A percentile compares a stretch with the other conserved stretches of the same genome.
phyloP scores from a whole-genome alignment of 2,329 filamentous ascomycete genomes.

The Fusarium transvaalense region DNA sequence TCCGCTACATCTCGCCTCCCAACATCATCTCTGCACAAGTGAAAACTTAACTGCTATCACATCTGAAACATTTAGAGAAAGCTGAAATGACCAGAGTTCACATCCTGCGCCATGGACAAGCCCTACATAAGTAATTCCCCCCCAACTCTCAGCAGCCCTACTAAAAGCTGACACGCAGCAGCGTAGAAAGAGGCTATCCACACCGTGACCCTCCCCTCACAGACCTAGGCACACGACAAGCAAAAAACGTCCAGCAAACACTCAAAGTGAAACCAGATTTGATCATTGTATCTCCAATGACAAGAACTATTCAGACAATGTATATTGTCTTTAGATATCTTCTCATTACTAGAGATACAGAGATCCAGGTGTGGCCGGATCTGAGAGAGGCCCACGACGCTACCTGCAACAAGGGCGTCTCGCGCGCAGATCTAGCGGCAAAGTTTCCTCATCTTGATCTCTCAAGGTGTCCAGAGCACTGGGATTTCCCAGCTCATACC shows the following conservation, averaged over 20 bases:
- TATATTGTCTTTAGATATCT: constrained; percentile 35
- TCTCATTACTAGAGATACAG: not conserved
- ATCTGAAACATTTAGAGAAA: not conserved
- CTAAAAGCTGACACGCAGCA: constrained; percentile 9
- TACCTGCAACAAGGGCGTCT: constrained; percentile 43
- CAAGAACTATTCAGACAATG: constrained; percentile 41
- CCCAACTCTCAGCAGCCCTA: fast-evolving
- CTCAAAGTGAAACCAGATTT: constrained; percentile 14
- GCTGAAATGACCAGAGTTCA: constrained; percentile 24
- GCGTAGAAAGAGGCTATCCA: constrained; percentile 37
- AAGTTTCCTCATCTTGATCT: constrained; percentile 42
- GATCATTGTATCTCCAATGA: constrained; percentile 34
- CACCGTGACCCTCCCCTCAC: constrained; percentile 36
- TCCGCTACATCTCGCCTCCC: not conserved
- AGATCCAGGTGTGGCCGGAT: constrained; percentile 44
- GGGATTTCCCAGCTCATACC: constrained; percentile 39
- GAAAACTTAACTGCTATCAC: not conserved
- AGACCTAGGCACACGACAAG: constrained; percentile 26
- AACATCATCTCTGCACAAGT: not conserved
- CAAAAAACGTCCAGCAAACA: constrained; percentile 3
- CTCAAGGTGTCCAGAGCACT: constrained; percentile 30
- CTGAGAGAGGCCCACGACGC: constrained; percentile 45
- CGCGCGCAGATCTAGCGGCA: constrained; percentile 18
- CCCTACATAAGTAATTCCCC: constrained; percentile 21
- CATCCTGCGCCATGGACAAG: constrained; percentile 33